Percentiles rank a stretch among this genome's conserved stretches.
Conservation (phyloP, 345 rosid genomes). For the Gynandropsis gynandra region DNA sequence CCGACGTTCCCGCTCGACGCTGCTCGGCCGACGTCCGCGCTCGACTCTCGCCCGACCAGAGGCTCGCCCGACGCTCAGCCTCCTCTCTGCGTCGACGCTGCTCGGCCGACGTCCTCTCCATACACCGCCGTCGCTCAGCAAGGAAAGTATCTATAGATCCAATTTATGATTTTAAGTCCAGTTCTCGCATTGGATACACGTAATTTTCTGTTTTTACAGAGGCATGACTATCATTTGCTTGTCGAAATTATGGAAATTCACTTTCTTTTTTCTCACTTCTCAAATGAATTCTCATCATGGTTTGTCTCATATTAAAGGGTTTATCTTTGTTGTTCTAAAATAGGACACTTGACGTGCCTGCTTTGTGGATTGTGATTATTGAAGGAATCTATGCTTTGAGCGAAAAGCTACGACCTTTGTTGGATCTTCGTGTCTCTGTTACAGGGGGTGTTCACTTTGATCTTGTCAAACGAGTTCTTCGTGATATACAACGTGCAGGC, state of each 20-base stretch:
- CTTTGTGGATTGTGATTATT: constrained; percentile 81
- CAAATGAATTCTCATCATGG: neutral
- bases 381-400: constrained; percentile 96
- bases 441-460: constrained; percentile 99
- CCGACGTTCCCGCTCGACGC: too few relatives aligned
- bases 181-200: constrained; percentile 93
- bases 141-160: too few relatives aligned
- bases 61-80: too few relatives aligned
- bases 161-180: constrained; percentile 89
- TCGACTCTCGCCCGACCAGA: too few relatives aligned
- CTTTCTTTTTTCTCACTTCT: neutral
- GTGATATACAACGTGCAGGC: constrained; percentile 96
- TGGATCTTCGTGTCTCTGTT: constrained; percentile 85
- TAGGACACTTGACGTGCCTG: constrained; percentile 87
- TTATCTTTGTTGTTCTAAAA: constrained; percentile 29
- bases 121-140: too few relatives aligned
- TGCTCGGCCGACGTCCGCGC: too few relatives aligned
- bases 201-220: constrained; percentile 20
- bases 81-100: too few relatives aligned
- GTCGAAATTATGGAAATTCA: neutral
- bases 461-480: constrained; percentile 91
- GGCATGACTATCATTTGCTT: neutral
- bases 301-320: constrained; percentile 17
- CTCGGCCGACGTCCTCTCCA: too few relatives aligned
- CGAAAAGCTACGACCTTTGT: constrained; percentile 72